Evolutionary conservation across 129 eudicot species (phyloP), one percentile per base, ranked within the genome.

Genomic region (Centrapalus pauciflorus): DNA sequence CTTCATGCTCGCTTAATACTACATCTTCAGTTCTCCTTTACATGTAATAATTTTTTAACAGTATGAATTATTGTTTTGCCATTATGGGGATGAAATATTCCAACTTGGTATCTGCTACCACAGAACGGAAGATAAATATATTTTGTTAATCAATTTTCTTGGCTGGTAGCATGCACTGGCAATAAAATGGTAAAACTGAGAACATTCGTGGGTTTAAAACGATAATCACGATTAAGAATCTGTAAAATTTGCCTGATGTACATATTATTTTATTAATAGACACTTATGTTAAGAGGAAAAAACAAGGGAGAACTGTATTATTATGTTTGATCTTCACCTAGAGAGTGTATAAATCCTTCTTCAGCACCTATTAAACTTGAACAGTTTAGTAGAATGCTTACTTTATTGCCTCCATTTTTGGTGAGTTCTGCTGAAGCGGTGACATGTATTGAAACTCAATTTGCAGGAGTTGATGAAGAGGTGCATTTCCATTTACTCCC

Each of bases 391-490:
- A 61, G 37, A 80, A 46, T 35, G 27, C 67, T 66, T 68, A 66
- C 7, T 57, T 74, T 32, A 16, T 60, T 45, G 27, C 65, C 58
- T 64, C 83, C 75, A 45, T 46, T 43, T 7, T 52, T 76, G 64
- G 41, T 64, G 67, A 58, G 62, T 23, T 58, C 62, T 78, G 79
- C 26, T 75, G 66, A 54, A 71, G 69, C 23, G 82, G 79, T 4
- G 66, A 67, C 74, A 67, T 67, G 69, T 79, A 78, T n/a, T 79
- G 84, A 67, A 82, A 82, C 72, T 82, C 87, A 55, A 82, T 82
- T 71, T 82, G 87, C 69, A 82, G 81, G 56, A 82, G 87, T 54
- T 73, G 83, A 74, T 82, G 87, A 46, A 82, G 84, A 35, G 81
- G 87, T 26, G 76, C 76, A 45, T 62, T 67, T 3, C 77, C 76